Base-by-base conservation (phyloP, 495 filamentous ascomycete species). In the Massariosphaeria phaeospora region DNA sequence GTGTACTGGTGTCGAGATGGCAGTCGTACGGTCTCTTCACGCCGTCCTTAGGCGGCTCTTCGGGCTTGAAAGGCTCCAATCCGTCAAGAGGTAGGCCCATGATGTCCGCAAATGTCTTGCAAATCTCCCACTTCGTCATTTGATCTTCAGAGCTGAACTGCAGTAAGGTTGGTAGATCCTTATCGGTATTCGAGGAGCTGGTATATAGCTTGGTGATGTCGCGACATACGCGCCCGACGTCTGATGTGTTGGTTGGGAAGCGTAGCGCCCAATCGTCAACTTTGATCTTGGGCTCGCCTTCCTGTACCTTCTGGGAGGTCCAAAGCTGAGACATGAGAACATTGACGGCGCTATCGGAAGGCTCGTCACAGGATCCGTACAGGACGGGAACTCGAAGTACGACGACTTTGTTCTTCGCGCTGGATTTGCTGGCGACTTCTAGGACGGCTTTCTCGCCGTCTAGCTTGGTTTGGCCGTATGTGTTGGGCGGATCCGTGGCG, bases 61-160 rank as follows among this genome's bases (percentile, higher is more conserved):
- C 88, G 10, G 63, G 63, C 25, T 36, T 48, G 23, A 44, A 66
- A 21, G 81, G 71, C 55, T 78, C 75, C 69, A 96, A 84, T 23
- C 80, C 77, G 30, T 79, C 76, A n/a, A 89, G 70, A 7, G 85
- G 74, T 44, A 94, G 67, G 1, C 88, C 89, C 73, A 91, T 77
- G 50, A 96, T 87, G 56, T 90, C 82, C 13, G 81, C 86, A 63
- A 96, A 79, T 17, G 80, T 72, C 72, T 89, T 72, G 66, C 86
- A 91, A 38, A 96, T 95, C 69, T 91, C 82, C 66, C 91, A 96
- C 74, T 96, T 96, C 39, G 91, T 96, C 72, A 83, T 85, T 55
- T 77, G 77, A 57, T 93, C 87, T 70, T 96, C 90, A 21, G 86
- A 85, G 2, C 85, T 85, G 74, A 96, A 95, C 55, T 96, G 91